Evolutionary conservation across 2,329 filamentous ascomycete species (phyloP), one percentile per base, ranked within the genome.

Genomic region (Penicillium sp.): DNA sequence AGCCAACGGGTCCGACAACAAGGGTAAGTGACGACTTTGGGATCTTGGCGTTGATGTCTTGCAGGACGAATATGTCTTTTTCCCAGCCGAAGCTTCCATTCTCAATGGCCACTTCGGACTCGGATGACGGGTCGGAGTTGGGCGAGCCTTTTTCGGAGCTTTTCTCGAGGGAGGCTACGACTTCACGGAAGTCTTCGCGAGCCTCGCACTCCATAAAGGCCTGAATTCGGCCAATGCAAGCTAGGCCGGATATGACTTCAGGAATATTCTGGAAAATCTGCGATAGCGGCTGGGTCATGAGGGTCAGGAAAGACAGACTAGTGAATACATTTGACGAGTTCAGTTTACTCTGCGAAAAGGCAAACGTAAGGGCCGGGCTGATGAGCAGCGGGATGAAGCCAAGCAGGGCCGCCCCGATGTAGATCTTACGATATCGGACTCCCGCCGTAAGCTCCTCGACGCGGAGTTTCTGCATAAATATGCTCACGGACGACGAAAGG

Each of bases 391-490:
- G 60, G 19, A 60, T 59, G 39, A 59, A 66, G 2, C 47, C 62
- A 31, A 66, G 46, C 22, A 59, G 31, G 19, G 58, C 68, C 40
- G 50, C 66, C 58, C 58, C 50, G 36, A 64, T 55, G 27, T 18
- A 31, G 18, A 67, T 43, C 36, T 59, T 55, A 33, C 73, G 70
- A 59, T 73, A 78, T 18, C 65, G 61, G 0, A 66, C 58, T 60
- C 66, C 73, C 24, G 59, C 51, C 3, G 44, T 55, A 0, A 79
- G 62, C 59, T 79, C 77, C 2, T 74, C 65, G 2, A 74, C 58
- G 6, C 77, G 72, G 24, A 77, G 58, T 4, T 58, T 60, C 55
- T 79, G 75, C 4, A 79, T 66, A 3, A 70, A 63, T 6, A 62
- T 56, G 16, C 67, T 64, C 3, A 78, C 59, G 2, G 70, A 55